Base-by-base conservation (phyloP, 441 rosid species). In the California macrophylla region DNA sequence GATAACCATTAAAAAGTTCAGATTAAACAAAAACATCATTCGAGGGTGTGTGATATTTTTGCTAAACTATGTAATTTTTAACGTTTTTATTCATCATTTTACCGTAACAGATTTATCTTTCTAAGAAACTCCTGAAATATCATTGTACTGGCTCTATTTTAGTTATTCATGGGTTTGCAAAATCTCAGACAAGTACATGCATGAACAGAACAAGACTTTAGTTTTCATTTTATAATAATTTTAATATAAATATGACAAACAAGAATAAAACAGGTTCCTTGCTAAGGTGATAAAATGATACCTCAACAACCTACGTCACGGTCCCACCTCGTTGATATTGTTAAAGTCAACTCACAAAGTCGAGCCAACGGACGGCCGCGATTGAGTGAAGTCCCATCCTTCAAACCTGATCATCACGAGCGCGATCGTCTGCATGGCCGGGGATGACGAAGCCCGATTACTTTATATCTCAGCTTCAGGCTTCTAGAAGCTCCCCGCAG, bases 201-300 rank as follows among this genome's bases (percentile, higher is more conserved):
- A 47, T 47, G 56, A 47, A 47, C 56, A 47, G 1, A 47, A n/a
- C 21, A 47, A 40, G 47, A 40, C 47, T 9, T 12, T 40, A 40
- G 13, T 40, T 40, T 2, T 10, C 3, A 40, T 40, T 40, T 2
- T 10, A 9, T 40, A 2, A 9, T 40, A 13, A 12, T 40, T 8
- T 13, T 6, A 3, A 9, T 32, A 32, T n/a, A n/a, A n/a, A n/a
- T n/a, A 32, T 32, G 1, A 1, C 0, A 12, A 40, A 40, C 47
- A 40, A 47, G 56, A 47, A 47, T 47, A 47, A 47, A 47, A 47
- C 56, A 47, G 56, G 56, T n/a, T 47, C 56, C 21, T 47, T 47
- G 56, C 16, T 47, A 18, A 47, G 56, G 56, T 10, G 56, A 47
- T 47, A 38, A 47, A 23, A 47, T 47, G 56, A 47, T 47, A 47